A percentile compares a stretch with the other conserved stretches of the same genome.
These are phyloP conservation scores for Wickerhamiella azymoides DNA, from an alignment of 805 yeast species.

Conservation along the genomic window DNA sequence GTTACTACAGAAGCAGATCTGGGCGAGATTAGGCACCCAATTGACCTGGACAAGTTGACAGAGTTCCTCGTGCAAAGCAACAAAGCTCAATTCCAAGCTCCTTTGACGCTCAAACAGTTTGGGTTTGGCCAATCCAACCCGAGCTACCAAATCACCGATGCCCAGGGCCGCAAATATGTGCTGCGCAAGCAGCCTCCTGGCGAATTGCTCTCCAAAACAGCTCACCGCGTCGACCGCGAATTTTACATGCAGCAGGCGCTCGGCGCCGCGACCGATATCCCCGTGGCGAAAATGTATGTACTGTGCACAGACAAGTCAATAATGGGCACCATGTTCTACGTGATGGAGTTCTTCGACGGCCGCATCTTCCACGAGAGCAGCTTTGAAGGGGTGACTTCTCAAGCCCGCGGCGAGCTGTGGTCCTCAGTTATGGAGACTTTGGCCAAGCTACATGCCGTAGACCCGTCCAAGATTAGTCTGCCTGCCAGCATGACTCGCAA, in stretches of 20 bases:
- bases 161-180: conserved; percentile 30
- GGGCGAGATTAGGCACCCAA: conserved; percentile 22
- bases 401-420: conserved; percentile 30
- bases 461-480: conserved; percentile 33
- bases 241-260: conserved; percentile 36
- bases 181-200: conserved; percentile 44
- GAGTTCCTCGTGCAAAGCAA: conserved; percentile 18
- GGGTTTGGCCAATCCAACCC: conserved; percentile 54
- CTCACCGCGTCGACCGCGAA: conserved; percentile 52
- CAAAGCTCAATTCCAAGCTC: conserved; percentile 20
- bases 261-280: conserved; percentile 27
- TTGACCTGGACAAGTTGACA: conserved; percentile 21
- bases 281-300: conserved; percentile 39
- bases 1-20: conserved; percentile 25
- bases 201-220: conserved; percentile 38
- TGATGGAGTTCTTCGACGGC: conserved; percentile 49
- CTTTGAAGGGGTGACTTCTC: conserved; percentile 27
- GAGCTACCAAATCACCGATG: conserved; percentile 37
- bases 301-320: conserved; percentile 44
- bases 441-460: conserved; percentile 36
- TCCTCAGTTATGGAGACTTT: conserved; percentile 35
- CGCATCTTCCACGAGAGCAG: conserved; percentile 41
- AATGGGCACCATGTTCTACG: conserved; percentile 42
- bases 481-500: conserved; percentile 32
- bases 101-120: conserved; percentile 36